A percentile compares a stretch with the other conserved stretches of the same genome.
Conservation (phyloP, 305 asterid species). For the Nicotiana rustica region DNA sequence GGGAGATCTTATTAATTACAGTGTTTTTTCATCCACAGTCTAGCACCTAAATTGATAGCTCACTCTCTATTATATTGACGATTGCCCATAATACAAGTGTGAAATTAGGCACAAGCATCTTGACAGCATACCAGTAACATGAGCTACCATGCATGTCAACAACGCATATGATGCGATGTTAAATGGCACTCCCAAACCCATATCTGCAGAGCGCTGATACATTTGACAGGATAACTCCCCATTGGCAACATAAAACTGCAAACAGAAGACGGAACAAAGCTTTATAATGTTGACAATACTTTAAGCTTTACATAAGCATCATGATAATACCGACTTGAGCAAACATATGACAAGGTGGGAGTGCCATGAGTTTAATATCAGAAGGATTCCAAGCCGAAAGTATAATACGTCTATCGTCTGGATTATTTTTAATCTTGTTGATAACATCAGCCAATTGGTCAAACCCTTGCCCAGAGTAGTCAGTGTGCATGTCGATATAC, state of each 20-base stretch:
- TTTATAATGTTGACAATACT: background rate
- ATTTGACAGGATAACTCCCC: slow-evolving; percentile 99
- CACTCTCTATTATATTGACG: background rate
- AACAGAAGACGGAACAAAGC: slow-evolving; percentile 29
- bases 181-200: slow-evolving; percentile 99
- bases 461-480: slow-evolving; percentile 86
- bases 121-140: slow-evolving; percentile 77
- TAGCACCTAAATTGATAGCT: background rate
- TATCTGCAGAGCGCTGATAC: slow-evolving; percentile 98
- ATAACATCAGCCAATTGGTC: slow-evolving; percentile 83
- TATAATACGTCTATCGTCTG: slow-evolving; percentile 84
- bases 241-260: slow-evolving; percentile 91
- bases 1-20: background rate
- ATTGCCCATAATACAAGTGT: slow-evolving; percentile 6
- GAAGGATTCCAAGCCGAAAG: slow-evolving; percentile 96
- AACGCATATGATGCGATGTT: slow-evolving; percentile 95
- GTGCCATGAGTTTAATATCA: slow-evolving; percentile 85
- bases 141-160: slow-evolving; percentile 94
- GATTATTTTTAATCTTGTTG: slow-evolving; percentile 78
- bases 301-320: background rate
- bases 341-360: slow-evolving; percentile 97
- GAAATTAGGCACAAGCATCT: slow-evolving; percentile 9
- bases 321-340: slow-evolving; percentile 54
- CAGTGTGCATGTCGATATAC: slow-evolving; percentile 80
- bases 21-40: background rate